Evolutionary conservation across 257 asterid species (phyloP).

Genomic region (Fraxinus cuspidata): DNA sequence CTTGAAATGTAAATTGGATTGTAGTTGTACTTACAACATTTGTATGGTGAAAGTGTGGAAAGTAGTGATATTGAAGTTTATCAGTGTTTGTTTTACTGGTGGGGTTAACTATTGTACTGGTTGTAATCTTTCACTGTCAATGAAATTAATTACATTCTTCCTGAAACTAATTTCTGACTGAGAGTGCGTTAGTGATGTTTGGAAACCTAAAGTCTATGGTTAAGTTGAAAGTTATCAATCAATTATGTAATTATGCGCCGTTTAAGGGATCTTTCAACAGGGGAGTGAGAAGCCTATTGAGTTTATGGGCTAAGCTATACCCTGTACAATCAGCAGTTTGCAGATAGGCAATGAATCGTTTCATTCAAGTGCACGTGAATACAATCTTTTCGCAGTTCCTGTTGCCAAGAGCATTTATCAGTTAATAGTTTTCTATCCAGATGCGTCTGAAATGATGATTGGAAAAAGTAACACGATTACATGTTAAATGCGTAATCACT

Average conservation of each 20-base stretch:
- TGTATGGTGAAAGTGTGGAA: constrained; percentile 38
- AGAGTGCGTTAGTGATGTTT: constrained; percentile 1
- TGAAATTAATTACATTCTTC: constrained; percentile 28
- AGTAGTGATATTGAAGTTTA: constrained; percentile 31
- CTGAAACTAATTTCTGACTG: neutral
- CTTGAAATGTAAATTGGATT: constrained; percentile 54
- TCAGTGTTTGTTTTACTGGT: constrained; percentile 24
- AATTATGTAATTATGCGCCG: neutral
- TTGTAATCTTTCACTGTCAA: constrained; percentile 30
- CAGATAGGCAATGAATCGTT: neutral
- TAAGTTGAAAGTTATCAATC: neutral
- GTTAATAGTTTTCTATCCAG: constrained; percentile 9
- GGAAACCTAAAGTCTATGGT: constrained; percentile 1
- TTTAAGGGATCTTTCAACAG: neutral
- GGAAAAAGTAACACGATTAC: neutral
- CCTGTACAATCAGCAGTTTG: neutral
- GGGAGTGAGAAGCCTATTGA: neutral
- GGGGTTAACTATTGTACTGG: constrained; percentile 47
- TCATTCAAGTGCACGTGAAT: neutral
- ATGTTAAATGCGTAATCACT: constrained; percentile 1
- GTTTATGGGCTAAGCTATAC: neutral
- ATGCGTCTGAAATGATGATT: neutral
- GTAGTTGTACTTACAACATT: constrained; percentile 38
- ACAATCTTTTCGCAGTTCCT: neutral
- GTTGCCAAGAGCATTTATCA: constrained; percentile 14